Evolutionary conservation across 768 basidiomycete species (phyloP), one percentile per base, ranked within the genome.

Genomic region (Agaricus subrufescens): DNA sequence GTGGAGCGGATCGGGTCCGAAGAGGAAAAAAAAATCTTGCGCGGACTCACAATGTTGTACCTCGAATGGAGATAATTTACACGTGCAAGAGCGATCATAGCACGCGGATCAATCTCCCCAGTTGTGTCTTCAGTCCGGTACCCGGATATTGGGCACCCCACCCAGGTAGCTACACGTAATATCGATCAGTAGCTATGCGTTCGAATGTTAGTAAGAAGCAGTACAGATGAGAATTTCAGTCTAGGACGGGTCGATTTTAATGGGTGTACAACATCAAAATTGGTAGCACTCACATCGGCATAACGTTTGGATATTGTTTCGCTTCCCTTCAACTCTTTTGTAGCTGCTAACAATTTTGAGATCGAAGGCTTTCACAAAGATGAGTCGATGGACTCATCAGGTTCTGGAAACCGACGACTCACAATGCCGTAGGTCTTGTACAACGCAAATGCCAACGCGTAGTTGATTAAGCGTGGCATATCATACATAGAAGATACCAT

Each of bases 381-480:
- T 46, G 4, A 46, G 26, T 19, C 19, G n/a, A 42, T 42, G 2
- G 40, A n/a, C n/a, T 19, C 23, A 26, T 19, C 19, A 19, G 19
- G 19, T 19, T 19, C 19, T 11, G 11, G 34, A 34, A 34, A 34
- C 34, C 4, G 43, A 3, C 11, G 43, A 70, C 75, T 58, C 56
- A 80, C 79, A 54, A 79, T 72, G 1, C 61, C 76, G 62, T 78
- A 81, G 3, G 80, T 81, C 65, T 80, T 81, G 71, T 81, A 81
- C 57, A 82, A 61, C 3, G 80, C 81, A 62, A 82, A 78, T 1
- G 75, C 66, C 31, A 76, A 46, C 0, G 78, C 62, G 59, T 74
- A 73, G 47, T 69, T 68, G 52, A 74, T 46, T 2, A 82, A 53
- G 14, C 61, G 50, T 4, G 79, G 78, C 75, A 80, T 78, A 58